Percentiles rank a stretch among this genome's conserved stretches.
phyloP scores from a whole-genome alignment of 345 rosid species.

The Rhizophora mangle region DNA sequence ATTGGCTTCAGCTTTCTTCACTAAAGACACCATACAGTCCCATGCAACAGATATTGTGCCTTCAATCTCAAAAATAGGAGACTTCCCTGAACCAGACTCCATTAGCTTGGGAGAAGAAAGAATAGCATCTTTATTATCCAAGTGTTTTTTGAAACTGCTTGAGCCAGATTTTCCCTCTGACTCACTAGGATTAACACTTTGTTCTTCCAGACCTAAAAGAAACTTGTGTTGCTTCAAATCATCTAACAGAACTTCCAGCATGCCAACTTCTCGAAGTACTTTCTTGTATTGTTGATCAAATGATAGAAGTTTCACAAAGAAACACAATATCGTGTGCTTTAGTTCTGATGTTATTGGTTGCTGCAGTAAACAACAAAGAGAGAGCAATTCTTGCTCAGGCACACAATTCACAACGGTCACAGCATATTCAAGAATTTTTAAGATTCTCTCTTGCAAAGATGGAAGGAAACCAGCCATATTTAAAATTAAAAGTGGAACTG shows the following conservation, averaged over 20 bases:
- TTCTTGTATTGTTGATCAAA: constrained; percentile 98
- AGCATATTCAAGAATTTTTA: constrained; percentile 98
- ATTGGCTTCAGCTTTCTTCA: constrained; percentile 91
- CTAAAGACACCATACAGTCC: constrained; percentile 89
- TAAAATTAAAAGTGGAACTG: constrained; percentile 91
- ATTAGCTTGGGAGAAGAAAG: constrained; percentile 86
- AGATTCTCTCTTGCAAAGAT: constrained; percentile 85
- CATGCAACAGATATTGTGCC: constrained; percentile 75
- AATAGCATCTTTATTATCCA: constrained; percentile 75
- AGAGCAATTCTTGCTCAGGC: constrained; percentile 97
- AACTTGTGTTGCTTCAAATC: constrained; percentile 93
- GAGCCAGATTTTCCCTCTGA: constrained; percentile 67
- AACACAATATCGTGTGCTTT: constrained; percentile 88
- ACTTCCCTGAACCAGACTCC: constrained; percentile 76
- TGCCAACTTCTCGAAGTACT: constrained; percentile 96
- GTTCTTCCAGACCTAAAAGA: constrained; percentile 69
- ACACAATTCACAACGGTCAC: constrained; percentile 98
- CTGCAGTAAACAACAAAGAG: constrained; percentile 96
- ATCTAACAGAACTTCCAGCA: constrained; percentile 87
- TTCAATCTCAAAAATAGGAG: constrained; percentile 84
- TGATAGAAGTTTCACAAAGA: constrained; percentile 92
- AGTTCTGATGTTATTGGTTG: constrained; percentile 86
- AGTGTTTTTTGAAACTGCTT: constrained; percentile 79
- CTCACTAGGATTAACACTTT: constrained; percentile 37
- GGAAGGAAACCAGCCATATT: constrained; percentile 94